Base-by-base conservation (phyloP, 768 basidiomycete species). In the Collybia nuda region DNA sequence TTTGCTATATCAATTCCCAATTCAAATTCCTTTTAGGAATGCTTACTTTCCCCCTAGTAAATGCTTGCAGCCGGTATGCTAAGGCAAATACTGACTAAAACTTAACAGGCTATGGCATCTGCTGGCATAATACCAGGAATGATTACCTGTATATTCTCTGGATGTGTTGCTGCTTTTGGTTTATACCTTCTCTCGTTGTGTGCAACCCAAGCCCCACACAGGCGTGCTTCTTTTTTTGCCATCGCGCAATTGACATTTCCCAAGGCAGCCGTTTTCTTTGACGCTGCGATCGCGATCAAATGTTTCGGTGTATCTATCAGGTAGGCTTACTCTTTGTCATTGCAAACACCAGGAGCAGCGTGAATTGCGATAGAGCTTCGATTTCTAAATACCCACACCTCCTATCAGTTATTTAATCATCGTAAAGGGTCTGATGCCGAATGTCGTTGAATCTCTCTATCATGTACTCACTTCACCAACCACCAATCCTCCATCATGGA, bases 241-340 rank as follows among this genome's bases (percentile, higher is more conserved):
- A 72, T 95, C 17, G 79, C 90, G 1, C 80, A 88, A 63, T 71
- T 98, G 56, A 96, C 96, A 0, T 97, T 93, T 66, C 96, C 96
- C 2, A 82, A 78, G 39, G 90, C 88, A 0, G 89, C 88, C 0
- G 73, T 92, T 35, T 90, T 92, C 66, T 96, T 98, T 60, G 96
- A 98, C 66, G 85, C 85, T 3, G 96, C 95, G 11, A 93, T 98
- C 58, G 93, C 93, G 8, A 87, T 85, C 65, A 98, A 98, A 65
- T 98, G 96, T 67, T 97, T 97, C 63, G 96, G 96, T 17, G 96
- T 98, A 2, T 93, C 91, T 28, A 86, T 95, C 59, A 93, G 92
- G 81, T 93, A 69, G 40, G 79, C 22, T 47, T 48, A 14, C 11
- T 12, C 66, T 35, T 26, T 39, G 29, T 48, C 47, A 39, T 42